phyloP scores from a whole-genome alignment of 192 early-diverging fungal species.

The Umbelopsis isabellina region DNA sequence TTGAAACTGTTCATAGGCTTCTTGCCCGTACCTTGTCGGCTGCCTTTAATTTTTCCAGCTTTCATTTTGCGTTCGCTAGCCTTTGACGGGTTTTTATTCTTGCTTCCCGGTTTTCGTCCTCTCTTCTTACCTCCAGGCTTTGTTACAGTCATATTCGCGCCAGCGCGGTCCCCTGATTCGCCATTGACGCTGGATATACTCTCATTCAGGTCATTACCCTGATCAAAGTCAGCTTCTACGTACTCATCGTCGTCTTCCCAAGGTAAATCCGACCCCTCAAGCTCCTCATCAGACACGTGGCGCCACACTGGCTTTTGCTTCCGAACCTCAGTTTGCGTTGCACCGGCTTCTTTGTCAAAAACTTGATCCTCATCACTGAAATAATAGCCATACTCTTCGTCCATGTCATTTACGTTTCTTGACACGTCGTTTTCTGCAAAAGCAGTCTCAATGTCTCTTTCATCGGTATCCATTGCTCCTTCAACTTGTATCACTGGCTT shows the following conservation, averaged over 20 bases:
- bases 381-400: constrained; percentile 1
- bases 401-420: background rate
- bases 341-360: background rate
- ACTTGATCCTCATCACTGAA: constrained; percentile 4
- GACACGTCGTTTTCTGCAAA: background rate
- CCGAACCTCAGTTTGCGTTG: background rate
- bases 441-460: background rate
- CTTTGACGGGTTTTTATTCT: background rate
- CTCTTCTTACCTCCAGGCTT: background rate
- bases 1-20: constrained; percentile 19
- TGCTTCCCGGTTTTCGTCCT: background rate
- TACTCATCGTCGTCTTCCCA: background rate
- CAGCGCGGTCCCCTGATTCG: too few relatives aligned
- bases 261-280: too few relatives aligned
- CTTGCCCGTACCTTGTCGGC: background rate
- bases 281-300: background rate
- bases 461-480: background rate
- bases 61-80: background rate
- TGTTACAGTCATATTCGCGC: too few relatives aligned
- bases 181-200: background rate
- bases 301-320: background rate
- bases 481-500: constrained; percentile 6
- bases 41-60: too few relatives aligned
- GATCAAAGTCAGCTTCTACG: background rate
- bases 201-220: background rate